A percentile compares a stretch with the other conserved stretches of the same genome.
Conservation (phyloP, 805 yeast genomes). For the Zygosaccharomyces bailii region DNA sequence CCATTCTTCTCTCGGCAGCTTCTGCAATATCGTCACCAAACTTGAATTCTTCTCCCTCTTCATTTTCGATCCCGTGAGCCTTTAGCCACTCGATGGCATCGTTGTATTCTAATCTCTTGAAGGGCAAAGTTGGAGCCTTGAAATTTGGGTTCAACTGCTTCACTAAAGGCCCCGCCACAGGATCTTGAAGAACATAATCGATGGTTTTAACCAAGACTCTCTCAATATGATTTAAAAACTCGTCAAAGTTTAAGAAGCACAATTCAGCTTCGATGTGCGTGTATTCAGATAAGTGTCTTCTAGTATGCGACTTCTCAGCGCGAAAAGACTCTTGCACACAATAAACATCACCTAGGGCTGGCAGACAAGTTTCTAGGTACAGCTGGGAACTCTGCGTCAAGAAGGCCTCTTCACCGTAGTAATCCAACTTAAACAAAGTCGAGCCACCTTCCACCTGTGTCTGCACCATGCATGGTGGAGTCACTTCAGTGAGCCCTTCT, state of each 20-base stretch:
- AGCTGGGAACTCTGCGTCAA: slow-evolving; percentile 96
- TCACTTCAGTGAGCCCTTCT: slow-evolving; percentile 79
- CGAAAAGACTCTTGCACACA: slow-evolving; percentile 98
- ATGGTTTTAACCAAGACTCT: slow-evolving; percentile 64
- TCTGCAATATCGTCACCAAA: slow-evolving; percentile 99
- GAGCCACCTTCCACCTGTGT: slow-evolving; percentile 99
- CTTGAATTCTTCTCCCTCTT: slow-evolving; percentile 87
- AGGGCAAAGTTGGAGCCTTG: slow-evolving; percentile 77
- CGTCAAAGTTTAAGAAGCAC: slow-evolving; percentile 83
- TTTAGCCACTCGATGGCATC: slow-evolving; percentile 95
- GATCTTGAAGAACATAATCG: slow-evolving; percentile 78
- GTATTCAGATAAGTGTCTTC: slow-evolving; percentile 96
- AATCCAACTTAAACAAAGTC: slow-evolving; percentile 85
- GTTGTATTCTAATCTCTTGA: slow-evolving; percentile 85
- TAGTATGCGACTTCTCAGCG: slow-evolving; percentile 97
- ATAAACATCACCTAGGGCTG: slow-evolving; percentile 95
- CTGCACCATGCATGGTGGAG: slow-evolving; percentile 99
- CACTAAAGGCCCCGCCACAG: slow-evolving; percentile 85
- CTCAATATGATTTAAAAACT: slow-evolving; percentile 82
- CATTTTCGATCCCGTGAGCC: slow-evolving; percentile 91
- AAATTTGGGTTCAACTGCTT: slow-evolving; percentile 91
- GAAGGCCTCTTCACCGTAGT: slow-evolving; percentile 96
- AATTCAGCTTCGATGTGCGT: slow-evolving; percentile 96
- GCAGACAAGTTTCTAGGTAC: slow-evolving; percentile 92
- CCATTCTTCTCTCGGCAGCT: slow-evolving; percentile 99